Conservation (phyloP, 2,329 filamentous ascomycete species). For the Neofusicoccum laricinum region DNA sequence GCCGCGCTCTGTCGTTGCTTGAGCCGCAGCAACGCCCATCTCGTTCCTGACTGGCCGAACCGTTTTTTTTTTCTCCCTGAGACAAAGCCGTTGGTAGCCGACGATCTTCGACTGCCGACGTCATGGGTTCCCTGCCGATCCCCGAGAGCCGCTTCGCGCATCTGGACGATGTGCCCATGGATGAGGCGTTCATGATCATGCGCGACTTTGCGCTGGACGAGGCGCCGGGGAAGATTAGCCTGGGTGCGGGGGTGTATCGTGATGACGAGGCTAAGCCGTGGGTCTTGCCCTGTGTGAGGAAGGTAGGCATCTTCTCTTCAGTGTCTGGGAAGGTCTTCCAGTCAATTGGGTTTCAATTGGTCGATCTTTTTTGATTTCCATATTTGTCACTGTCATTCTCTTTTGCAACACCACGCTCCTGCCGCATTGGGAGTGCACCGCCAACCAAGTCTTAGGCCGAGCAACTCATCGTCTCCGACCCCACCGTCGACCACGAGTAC, state of each 20-base stretch:
- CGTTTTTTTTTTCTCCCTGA: neutral
- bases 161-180: slow-evolving; percentile 8
- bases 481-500: slow-evolving; percentile 23
- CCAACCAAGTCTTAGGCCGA: slow-evolving; percentile 18
- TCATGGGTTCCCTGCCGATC: slow-evolving; percentile 14
- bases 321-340: too few relatives aligned
- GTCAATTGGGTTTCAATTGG: neutral
- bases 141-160: slow-evolving; percentile 13
- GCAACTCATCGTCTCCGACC: slow-evolving; percentile 11
- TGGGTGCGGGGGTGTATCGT: slow-evolving; percentile 42
- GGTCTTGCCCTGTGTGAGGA: slow-evolving; percentile 35
- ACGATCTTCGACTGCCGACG: neutral
- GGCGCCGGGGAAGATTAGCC: slow-evolving; percentile 36
- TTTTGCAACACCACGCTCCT: neutral
- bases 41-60: neutral
- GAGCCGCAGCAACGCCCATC: neutral
- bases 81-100: slow-evolving; percentile 11
- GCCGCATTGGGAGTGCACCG: too few relatives aligned
- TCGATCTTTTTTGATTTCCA: neutral
- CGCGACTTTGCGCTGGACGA: slow-evolving; percentile 16
- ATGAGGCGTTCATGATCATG: slow-evolving; percentile 17
- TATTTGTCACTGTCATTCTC: neutral
- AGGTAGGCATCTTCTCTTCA: slow-evolving; percentile 4
- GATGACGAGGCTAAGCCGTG: slow-evolving; percentile 37
- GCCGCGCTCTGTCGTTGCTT: neutral